These are phyloP conservation scores for Chaetomium strumarium DNA, from an alignment of 2,329 filamentous ascomycete genomes.

Conservation along the genomic window DNA sequence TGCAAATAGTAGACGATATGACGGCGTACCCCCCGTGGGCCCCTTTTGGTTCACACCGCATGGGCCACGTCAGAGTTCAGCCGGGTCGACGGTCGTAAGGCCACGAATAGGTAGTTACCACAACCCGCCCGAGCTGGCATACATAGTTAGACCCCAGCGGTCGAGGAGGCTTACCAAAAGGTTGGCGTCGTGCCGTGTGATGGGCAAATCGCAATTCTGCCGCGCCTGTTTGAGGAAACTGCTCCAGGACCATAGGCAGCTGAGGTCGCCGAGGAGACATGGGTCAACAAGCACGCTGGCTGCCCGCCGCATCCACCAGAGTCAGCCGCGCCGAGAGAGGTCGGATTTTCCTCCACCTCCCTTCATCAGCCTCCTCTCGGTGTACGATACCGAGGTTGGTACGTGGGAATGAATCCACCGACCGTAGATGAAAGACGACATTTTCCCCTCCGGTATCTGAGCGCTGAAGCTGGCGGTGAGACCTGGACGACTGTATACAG, in stretches of 20 bases:
- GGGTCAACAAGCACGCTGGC: neutral
- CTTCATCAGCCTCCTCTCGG: neutral
- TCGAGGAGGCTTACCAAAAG: neutral
- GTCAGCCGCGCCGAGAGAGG: neutral
- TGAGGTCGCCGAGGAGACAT: too few relatives aligned
- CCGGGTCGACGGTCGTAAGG: neutral
- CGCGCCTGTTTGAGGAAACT: too few relatives aligned
- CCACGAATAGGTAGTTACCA: neutral
- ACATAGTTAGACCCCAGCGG: neutral
- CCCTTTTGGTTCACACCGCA: neutral
- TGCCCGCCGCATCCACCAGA: neutral
- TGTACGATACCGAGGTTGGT: neutral
- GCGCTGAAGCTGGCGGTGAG: neutral
- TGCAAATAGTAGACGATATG: too few relatives aligned
- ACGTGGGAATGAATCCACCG: neutral
- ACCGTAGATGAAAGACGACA: neutral
- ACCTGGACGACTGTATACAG: too few relatives aligned
- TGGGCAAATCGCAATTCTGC: neutral
- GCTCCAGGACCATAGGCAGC: too few relatives aligned
- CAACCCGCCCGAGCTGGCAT: neutral
- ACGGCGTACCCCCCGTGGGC: neutral
- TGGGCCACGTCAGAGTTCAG: conserved; percentile 12
- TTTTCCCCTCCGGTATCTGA: neutral
- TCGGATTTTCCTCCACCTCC: neutral
- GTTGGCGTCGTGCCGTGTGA: neutral